Conservation (phyloP, 2,329 filamentous ascomycete genomes). For the Colletotrichum incanum region DNA sequence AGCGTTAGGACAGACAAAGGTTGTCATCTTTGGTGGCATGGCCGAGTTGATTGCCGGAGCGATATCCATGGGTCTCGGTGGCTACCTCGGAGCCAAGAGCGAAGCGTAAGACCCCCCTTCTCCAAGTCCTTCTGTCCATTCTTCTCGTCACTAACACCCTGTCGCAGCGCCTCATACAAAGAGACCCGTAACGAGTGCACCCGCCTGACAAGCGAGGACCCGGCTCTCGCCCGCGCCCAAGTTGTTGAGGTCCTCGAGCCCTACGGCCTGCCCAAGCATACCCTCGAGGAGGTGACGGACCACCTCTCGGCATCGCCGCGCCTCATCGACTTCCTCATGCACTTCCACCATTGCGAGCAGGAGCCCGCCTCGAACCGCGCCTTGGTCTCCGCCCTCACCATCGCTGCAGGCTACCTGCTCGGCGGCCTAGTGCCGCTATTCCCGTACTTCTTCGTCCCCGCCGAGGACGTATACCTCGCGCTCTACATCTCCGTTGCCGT, state of each 20-base stretch:
- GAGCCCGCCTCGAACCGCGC: conserved; percentile 61
- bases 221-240: conserved; percentile 58
- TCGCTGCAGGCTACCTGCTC: conserved; percentile 78
- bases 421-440: conserved; percentile 80
- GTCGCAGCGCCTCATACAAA: conserved; percentile 41
- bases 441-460: conserved; percentile 75
- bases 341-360: conserved; percentile 68
- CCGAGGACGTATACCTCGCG: conserved; percentile 58
- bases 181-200: conserved; percentile 56
- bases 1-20: conserved; percentile 74
- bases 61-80: conserved; percentile 84
- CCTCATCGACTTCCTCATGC: conserved; percentile 73
- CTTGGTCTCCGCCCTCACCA: conserved; percentile 73
- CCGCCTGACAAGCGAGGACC: conserved; percentile 60
- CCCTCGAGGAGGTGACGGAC: conserved; percentile 41
- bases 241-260: conserved; percentile 66
- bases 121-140: conserved; percentile 6
- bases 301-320: conserved; percentile 51
- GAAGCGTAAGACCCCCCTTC: conserved; percentile 53
- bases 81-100: conserved; percentile 77
- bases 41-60: conserved; percentile 83
- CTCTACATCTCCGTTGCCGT: conserved; percentile 73
- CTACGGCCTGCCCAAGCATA: conserved; percentile 61
- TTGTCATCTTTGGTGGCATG: conserved; percentile 80
- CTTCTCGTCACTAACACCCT: not conserved